Base-by-base conservation (phyloP, 2,329 filamentous ascomycete genomes). In the Xylariales sp. region DNA sequence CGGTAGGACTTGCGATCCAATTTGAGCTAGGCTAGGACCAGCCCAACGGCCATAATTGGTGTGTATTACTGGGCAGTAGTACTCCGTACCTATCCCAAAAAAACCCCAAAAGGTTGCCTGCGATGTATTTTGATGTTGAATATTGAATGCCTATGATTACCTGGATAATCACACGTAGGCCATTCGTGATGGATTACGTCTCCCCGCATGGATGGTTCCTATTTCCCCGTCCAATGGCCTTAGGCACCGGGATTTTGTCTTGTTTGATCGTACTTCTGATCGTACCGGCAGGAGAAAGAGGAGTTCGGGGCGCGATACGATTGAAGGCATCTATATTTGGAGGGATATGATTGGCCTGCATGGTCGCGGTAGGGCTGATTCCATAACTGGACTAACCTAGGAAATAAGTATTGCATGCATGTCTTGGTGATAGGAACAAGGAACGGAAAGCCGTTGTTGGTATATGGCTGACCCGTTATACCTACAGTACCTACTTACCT, bases 171-270 rank as follows among this genome's bases (percentile, higher is more conserved):
- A 62, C 56, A 58, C 67, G 62, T 49, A 59, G 43, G 46, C 46
- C 39, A 62, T 67, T 67, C 64, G 64, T 61, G 48, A n/a, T 64
- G n/a, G 39, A 69, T 69, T 66, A 67, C 67, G 67, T 63, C 58
- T 60, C 58, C 45, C 36, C 41, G 45, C 63, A 56, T 50, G 10
- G 28, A 49, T 30, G 28, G 23, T 34, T 32, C 46, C 59, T 45
- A 50, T 46, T 41, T 43, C 41, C 41, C 12, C n/a, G n/a, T 62
- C 48, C 41, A 53, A 45, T 30, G n/a, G 32, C 60, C 65, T 70
- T 72, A 75, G 74, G 74, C 74, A 75, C 69, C 74, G 63, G 71
- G 18, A 73, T 74, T 75, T 28, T 67, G 39, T 64, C 50, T 58
- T 45, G 53, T 52, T 55, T 43, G 64, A 62, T 62, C 39, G 39